A percentile compares a stretch with the other conserved stretches of the same genome.
Conservation (phyloP, 805 yeast genomes). For the Lachancea fermentati region DNA sequence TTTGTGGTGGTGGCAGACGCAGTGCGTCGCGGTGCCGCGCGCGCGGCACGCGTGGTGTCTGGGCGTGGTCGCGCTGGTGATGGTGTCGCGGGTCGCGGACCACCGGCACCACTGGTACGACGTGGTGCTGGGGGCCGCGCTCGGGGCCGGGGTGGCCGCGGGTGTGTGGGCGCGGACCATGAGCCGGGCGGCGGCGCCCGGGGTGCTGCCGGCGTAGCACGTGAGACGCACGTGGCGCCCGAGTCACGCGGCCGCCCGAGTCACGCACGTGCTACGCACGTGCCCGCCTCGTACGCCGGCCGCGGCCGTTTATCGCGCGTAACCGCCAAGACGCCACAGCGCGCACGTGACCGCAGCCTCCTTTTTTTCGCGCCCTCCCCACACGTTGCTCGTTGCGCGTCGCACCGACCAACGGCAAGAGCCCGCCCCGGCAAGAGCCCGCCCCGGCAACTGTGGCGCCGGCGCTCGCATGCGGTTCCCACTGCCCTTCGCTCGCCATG, state of each 20-base stretch:
- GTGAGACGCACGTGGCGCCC: no score
- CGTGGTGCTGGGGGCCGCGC: constrained; percentile 20
- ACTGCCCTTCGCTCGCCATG: neutral
- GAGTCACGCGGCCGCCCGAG: no score
- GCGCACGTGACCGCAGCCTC: no score
- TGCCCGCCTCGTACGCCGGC: no score
- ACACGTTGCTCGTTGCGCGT: no score
- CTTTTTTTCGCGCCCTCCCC: no score
- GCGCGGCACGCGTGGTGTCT: constrained; percentile 26
- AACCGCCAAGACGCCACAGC: no score
- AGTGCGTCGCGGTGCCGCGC: constrained; percentile 13
- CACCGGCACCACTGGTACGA: constrained; percentile 32
- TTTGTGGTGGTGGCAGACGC: constrained; percentile 22
- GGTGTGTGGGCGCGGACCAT: constrained; percentile 3
- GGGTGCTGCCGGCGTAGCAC: neutral
- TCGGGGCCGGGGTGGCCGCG: constrained; percentile 14
- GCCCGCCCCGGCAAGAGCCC: no score
- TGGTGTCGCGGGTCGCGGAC: constrained; percentile 26
- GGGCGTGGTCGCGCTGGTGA: constrained; percentile 19
- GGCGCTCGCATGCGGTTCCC: neutral
- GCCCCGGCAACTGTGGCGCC: no score
- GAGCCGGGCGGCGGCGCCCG: constrained; percentile 3
- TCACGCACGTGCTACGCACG: no score
- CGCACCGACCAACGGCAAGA: no score
- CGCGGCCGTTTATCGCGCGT: no score